Conservation (phyloP, 2,329 filamentous ascomycete genomes). For the Penicillium sp. region DNA sequence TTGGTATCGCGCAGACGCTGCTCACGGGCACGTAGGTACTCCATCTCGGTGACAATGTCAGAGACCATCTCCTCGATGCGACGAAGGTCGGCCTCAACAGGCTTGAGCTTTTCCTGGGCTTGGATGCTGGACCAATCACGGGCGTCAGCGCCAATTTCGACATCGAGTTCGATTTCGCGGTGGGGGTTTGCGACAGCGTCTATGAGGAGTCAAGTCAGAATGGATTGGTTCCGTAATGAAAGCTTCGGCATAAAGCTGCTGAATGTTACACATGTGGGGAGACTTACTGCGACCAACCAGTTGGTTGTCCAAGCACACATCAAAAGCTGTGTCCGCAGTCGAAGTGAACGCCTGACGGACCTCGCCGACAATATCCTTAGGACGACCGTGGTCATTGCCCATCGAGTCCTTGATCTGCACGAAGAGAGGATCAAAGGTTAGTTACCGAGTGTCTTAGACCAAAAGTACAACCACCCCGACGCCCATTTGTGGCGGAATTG, state of each 20-base stretch:
- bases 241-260: neutral
- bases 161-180: conserved; percentile 83
- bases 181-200: conserved; percentile 49
- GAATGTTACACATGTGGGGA: neutral
- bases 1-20: conserved; percentile 97
- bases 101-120: conserved; percentile 95
- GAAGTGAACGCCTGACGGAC: conserved; percentile 92
- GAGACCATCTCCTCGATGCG: conserved; percentile 85
- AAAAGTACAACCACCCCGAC: neutral
- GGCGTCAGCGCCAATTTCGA: conserved; percentile 94
- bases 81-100: conserved; percentile 89
- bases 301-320: conserved; percentile 93
- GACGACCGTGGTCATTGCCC: conserved; percentile 91
- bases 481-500: neutral
- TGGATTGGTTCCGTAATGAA: neutral
- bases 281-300: conserved; percentile 64
- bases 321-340: conserved; percentile 85
- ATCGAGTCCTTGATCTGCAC: conserved; percentile 85
- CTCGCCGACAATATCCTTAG: conserved; percentile 88
- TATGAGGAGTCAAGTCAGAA: conserved; percentile 12
- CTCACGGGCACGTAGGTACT: conserved; percentile 84
- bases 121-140: conserved; percentile 98
- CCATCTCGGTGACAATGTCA: conserved; percentile 92
- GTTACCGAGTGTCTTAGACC: neutral
- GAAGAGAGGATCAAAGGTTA: conserved; percentile 10